phyloP scores from a whole-genome alignment of 148 eudicot species.

The Persicaria tinctoria region DNA sequence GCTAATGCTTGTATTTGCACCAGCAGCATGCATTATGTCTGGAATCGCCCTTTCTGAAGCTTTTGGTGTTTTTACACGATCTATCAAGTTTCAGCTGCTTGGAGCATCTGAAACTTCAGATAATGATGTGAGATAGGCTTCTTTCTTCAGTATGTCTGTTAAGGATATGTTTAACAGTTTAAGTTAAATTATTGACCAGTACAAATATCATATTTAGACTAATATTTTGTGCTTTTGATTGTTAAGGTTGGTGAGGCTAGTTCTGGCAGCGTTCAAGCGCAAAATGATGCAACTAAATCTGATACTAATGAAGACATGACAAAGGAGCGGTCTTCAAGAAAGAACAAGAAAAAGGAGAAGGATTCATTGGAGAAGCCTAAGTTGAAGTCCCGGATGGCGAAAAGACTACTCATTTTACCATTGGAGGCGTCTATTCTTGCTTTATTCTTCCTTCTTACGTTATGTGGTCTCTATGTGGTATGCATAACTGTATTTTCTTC shows the following conservation, averaged over 20 bases:
- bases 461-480: conserved; percentile 98
- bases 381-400: conserved; percentile 42
- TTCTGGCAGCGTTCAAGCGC: conserved; percentile 33
- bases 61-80: conserved; percentile 73
- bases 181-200: neutral
- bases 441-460: conserved; percentile 60
- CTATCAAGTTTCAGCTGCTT: conserved; percentile 69
- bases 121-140: conserved; percentile 38
- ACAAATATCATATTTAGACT: neutral
- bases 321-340: conserved; percentile 56
- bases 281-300: conserved; percentile 37
- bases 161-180: neutral
- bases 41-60: conserved; percentile 98
- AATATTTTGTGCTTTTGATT: conserved; percentile 11
- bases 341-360: conserved; percentile 66
- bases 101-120: conserved; percentile 30
- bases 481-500: conserved; percentile 11
- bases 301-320: conserved; percentile 48
- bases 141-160: neutral
- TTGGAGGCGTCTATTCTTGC: conserved; percentile 78
- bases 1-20: conserved; percentile 97
- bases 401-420: conserved; percentile 79
- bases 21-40: conserved; percentile 97
- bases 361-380: conserved; percentile 37
- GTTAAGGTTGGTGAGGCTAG: conserved; percentile 65